Base-by-base conservation (phyloP, 2,329 filamentous ascomycete species). In the Aspergillus puulaauensis region DNA sequence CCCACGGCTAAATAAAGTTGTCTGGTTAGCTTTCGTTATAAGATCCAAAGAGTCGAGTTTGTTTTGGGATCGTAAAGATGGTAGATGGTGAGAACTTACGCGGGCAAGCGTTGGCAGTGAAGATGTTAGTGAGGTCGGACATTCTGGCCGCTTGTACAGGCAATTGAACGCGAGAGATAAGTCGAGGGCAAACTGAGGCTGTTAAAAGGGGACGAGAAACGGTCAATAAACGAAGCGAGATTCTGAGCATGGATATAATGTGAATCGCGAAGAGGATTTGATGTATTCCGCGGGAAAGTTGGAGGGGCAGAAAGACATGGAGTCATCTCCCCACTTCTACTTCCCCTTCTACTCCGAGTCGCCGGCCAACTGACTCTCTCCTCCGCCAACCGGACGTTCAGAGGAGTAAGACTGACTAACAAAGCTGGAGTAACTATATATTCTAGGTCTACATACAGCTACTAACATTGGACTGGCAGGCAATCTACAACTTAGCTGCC, bases 91-190 rank as follows among this genome's bases (percentile, higher is more conserved):
- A 21, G 8, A 27, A 74, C 76, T 68, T 72, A 79, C 77, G 76
- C 68, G 77, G 77, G 66, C 75, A 77, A 52, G 77, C 77, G 57
- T 77, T 74, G 66, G 74, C 72, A 37, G 76, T 68, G 60, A 73
- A 73, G 63, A 80, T 68, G 50, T 66, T 61, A 41, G 72, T 73
- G 66, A 78, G 70, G 59, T 68, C 66, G 65, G 75, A 73, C 74
- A 77, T 77, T 57, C 61, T 66, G 63, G 57, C 64, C 55, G 54
- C 51, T 58, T 66, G 64, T 47, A 59, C 40, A 24, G 54, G 48
- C 40, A 54, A 46, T 62, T 56, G 44, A 37, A 62, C 47, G 31
- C 49, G 54, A 56, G 35, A 64, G 23, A 46, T 48, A 46, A 53
- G 43, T 33, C 33, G 50, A 62, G 37, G 35, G 52, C n/a, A 53